These are phyloP conservation scores for Mucor lusitanicus DNA, from an alignment of 371 early-diverging fungal species.

Conservation along the genomic window DNA sequence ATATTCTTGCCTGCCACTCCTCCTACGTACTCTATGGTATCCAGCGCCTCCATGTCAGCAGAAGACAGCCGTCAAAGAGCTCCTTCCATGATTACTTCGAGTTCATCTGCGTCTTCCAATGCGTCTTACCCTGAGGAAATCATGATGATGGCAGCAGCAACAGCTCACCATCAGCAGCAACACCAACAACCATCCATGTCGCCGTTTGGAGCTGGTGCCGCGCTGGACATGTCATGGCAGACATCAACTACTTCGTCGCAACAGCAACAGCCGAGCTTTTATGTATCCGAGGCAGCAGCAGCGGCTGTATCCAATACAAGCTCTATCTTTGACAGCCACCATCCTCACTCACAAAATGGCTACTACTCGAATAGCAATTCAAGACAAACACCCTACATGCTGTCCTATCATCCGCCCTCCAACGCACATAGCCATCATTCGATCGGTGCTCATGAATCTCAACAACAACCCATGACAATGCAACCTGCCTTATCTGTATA, in stretches of 20 bases:
- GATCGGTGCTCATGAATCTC: not conserved
- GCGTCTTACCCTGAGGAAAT: slow-evolving; percentile 20
- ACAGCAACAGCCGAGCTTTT: not conserved
- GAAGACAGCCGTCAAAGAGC: slow-evolving; percentile 12
- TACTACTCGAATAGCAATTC: not conserved
- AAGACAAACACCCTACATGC: not conserved
- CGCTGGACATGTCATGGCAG: slow-evolving; percentile 19
- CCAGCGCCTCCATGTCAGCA: not conserved
- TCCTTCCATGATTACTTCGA: slow-evolving; percentile 20
- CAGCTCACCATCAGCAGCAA: slow-evolving; percentile 6
- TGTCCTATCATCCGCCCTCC: not conserved
- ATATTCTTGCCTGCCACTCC: slow-evolving; percentile 37
- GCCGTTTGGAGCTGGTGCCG: slow-evolving; percentile 4
- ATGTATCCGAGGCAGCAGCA: not conserved
- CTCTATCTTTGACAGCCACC: not conserved
- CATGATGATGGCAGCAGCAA: slow-evolving; percentile 18
- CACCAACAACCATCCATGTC: slow-evolving; percentile 13
- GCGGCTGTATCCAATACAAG: not conserved
- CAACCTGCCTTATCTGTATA: slow-evolving; percentile 17
- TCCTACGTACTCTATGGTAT: slow-evolving; percentile 26
- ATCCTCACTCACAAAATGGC: not conserved
- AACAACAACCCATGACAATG: slow-evolving; percentile 22
- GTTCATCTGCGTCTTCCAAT: slow-evolving; percentile 16
- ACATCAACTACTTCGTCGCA: not conserved
- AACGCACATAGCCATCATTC: slow-evolving; percentile 2